phyloP scores from a whole-genome alignment of 75 land plant species.

The Azolla pinnata region DNA sequence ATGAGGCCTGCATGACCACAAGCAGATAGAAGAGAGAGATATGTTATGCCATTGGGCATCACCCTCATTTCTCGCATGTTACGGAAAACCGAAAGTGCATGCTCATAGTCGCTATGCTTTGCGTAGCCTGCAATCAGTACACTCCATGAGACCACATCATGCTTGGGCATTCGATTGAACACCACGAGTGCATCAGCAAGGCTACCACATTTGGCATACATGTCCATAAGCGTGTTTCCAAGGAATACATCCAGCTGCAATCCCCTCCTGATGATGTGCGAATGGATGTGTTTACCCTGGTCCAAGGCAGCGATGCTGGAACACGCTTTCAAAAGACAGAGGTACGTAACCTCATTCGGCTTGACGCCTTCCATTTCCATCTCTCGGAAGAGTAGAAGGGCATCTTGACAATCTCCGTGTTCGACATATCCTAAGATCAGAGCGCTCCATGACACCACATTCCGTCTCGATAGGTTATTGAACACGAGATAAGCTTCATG shows the following conservation, averaged over 20 bases:
- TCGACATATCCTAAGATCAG: constrained; percentile 27
- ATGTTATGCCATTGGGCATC: constrained; percentile 42
- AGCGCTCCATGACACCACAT: constrained; percentile 33
- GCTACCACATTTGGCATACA: constrained; percentile 29
- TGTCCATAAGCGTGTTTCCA: constrained; percentile 44
- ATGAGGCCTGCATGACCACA: constrained; percentile 62
- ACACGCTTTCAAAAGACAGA: constrained; percentile 19
- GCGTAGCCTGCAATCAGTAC: constrained; percentile 18
- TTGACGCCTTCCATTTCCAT: constrained; percentile 15
- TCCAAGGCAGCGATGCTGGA: constrained; percentile 19
- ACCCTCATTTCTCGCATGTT: not conserved
- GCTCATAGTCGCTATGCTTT: constrained; percentile 6
- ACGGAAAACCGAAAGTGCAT: constrained; percentile 2
- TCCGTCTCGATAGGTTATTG: constrained; percentile 15
- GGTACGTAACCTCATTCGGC: constrained; percentile 24
- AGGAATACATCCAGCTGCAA: constrained; percentile 23
- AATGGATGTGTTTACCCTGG: constrained; percentile 34
- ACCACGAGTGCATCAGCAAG: constrained; percentile 6
- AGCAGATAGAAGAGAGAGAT: constrained; percentile 43
- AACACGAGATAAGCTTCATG: constrained; percentile 26
- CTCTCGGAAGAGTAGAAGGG: constrained; percentile 19
- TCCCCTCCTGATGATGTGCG: constrained; percentile 25
- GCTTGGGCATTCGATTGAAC: constrained; percentile 7
- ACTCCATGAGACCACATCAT: constrained; percentile 15
- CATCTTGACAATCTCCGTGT: constrained; percentile 20